A percentile compares a stretch with the other conserved stretches of the same genome.
Evolutionary conservation across 1,284 basidiomycete species (phyloP).

Genomic region (Tylopilus sp.): DNA sequence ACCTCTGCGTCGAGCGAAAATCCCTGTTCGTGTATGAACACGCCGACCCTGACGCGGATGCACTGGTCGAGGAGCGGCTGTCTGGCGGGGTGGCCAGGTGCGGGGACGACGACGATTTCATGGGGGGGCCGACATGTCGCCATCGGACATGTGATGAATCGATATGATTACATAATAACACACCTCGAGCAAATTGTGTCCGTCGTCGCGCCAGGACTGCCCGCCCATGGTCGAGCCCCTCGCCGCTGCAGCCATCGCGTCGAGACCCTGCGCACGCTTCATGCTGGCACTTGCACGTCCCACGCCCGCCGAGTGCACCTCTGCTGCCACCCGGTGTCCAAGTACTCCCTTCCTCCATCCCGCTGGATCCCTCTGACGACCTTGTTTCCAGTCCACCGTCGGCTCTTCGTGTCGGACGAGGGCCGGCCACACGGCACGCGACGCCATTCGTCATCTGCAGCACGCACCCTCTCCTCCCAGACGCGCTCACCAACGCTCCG

Average conservation of each 20-base stretch:
- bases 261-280: too few relatives aligned
- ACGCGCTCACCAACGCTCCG: slow-evolving; percentile 8
- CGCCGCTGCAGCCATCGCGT: slow-evolving; percentile 25
- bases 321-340: slow-evolving; percentile 44
- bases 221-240: slow-evolving; percentile 36
- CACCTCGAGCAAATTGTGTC: not conserved
- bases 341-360: slow-evolving; percentile 15
- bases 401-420: slow-evolving; percentile 37
- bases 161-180: slow-evolving; percentile 26
- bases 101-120: slow-evolving; percentile 53
- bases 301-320: slow-evolving; percentile 13
- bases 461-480: slow-evolving; percentile 23
- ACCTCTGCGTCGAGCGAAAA: slow-evolving; percentile 72
- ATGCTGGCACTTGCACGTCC: too few relatives aligned
- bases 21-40: slow-evolving; percentile 51
- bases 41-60: slow-evolving; percentile 60
- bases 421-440: slow-evolving; percentile 23
- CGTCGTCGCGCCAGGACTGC: not conserved
- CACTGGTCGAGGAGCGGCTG: slow-evolving; percentile 52
- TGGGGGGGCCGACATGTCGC: slow-evolving; percentile 40
- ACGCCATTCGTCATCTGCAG: slow-evolving; percentile 32
- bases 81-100: slow-evolving; percentile 36
- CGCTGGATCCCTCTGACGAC: slow-evolving; percentile 20
- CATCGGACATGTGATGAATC: slow-evolving; percentile 27
- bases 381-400: slow-evolving; percentile 27